Percentiles rank a stretch among this genome's conserved stretches.
These are phyloP conservation scores for Boletus edulis DNA, from an alignment of 768 basidiomycete genomes.

Conservation along the genomic window DNA sequence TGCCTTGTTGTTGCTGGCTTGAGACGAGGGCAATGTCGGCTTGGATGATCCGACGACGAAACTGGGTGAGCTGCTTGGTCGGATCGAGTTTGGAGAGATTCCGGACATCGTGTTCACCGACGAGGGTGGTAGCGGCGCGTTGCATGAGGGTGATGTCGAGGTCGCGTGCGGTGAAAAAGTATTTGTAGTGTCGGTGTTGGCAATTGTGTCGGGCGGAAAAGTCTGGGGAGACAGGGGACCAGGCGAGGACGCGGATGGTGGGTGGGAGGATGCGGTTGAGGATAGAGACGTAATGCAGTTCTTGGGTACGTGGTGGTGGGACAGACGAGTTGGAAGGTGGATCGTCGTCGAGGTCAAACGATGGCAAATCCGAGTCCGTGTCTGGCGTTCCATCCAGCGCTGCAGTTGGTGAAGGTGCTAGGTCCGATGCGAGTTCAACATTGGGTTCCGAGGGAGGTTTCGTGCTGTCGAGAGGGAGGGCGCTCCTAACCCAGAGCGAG, in stretches of 20 bases:
- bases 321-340: slow-evolving; percentile 35
- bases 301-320: slow-evolving; percentile 34
- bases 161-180: slow-evolving; percentile 76
- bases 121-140: slow-evolving; percentile 62
- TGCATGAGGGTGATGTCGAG: slow-evolving; percentile 78
- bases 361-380: slow-evolving; percentile 17
- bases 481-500: slow-evolving; percentile 86
- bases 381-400: slow-evolving; percentile 3
- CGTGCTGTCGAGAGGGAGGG: slow-evolving; percentile 32
- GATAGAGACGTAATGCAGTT: slow-evolving; percentile 73
- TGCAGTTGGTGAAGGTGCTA: neutral
- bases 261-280: slow-evolving; percentile 88
- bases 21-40: slow-evolving; percentile 59
- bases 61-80: slow-evolving; percentile 84
- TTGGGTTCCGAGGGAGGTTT: neutral
- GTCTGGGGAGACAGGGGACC: slow-evolving; percentile 77
- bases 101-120: slow-evolving; percentile 93
- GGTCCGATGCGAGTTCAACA: slow-evolving; percentile 11
- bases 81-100: slow-evolving; percentile 95
- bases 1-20: slow-evolving; percentile 1
- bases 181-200: slow-evolving; percentile 90
- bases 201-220: slow-evolving; percentile 94
- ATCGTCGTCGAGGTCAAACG: slow-evolving; percentile 37
- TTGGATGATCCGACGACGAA: slow-evolving; percentile 61
- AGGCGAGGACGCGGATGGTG: slow-evolving; percentile 88